These are phyloP conservation scores for Davidsoniella australis DNA, from an alignment of 2,329 filamentous ascomycete genomes.

Conservation along the genomic window DNA sequence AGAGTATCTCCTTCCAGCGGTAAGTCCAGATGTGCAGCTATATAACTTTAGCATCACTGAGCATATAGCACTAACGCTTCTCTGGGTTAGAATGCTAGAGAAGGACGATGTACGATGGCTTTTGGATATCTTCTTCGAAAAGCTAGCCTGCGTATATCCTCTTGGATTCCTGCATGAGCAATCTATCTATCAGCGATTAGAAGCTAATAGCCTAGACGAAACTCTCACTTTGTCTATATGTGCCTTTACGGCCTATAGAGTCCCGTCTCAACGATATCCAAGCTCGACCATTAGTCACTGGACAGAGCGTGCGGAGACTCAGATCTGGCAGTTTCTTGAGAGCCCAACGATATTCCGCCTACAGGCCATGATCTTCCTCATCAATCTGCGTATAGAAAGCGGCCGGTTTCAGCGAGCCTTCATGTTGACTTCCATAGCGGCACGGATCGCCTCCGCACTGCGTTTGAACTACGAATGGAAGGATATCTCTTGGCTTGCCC, in stretches of 20 bases:
- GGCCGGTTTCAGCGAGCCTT: slow-evolving; percentile 29
- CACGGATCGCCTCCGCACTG: slow-evolving; percentile 26
- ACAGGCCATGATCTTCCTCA: slow-evolving; percentile 28
- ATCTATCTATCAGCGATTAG: slow-evolving; percentile 41
- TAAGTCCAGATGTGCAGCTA: too few species aligned
- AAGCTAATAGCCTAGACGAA: slow-evolving; percentile 37
- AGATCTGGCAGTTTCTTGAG: slow-evolving; percentile 36
- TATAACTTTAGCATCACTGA: too few species aligned
- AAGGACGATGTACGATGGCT: too few species aligned
- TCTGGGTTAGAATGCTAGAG: too few species aligned
- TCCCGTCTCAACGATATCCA: slow-evolving; percentile 31
- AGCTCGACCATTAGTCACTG: slow-evolving; percentile 21
- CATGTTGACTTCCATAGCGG: slow-evolving; percentile 27
- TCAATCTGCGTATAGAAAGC: slow-evolving; percentile 27
- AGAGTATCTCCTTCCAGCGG: too few species aligned
- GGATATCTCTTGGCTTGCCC: slow-evolving; percentile 23
- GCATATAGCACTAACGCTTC: too few species aligned
- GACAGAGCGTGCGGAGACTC: slow-evolving; percentile 35
- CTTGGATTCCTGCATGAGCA: slow-evolving; percentile 35
- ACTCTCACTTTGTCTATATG: slow-evolving; percentile 32
- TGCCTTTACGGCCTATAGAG: slow-evolving; percentile 22
- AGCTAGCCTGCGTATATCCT: slow-evolving; percentile 16
- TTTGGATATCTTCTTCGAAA: slow-evolving; percentile 16
- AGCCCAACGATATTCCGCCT: slow-evolving; percentile 40
- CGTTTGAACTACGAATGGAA: slow-evolving; percentile 27